Conservation (phyloP, 2,329 filamentous ascomycete genomes). For the Colletotrichum sansevieriae region DNA sequence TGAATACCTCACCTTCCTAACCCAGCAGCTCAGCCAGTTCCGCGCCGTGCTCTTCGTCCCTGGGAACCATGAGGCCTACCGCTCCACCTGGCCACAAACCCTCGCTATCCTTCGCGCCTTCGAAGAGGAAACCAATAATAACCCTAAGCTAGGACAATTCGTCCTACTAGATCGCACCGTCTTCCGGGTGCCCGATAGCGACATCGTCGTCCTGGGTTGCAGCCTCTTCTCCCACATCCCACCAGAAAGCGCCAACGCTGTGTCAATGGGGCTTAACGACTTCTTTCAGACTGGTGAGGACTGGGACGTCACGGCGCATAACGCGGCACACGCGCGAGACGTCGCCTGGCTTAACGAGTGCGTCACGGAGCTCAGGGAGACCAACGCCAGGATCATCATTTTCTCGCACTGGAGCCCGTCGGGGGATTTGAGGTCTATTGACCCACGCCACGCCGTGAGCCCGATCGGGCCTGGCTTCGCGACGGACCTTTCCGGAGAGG, state of each 20-base stretch:
- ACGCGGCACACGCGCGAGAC: conserved; percentile 53
- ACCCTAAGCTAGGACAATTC: conserved; percentile 28
- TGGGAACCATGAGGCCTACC: conserved; percentile 70
- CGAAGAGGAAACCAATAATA: conserved; percentile 45
- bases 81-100: conserved; percentile 53
- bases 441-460: conserved; percentile 52
- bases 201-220: conserved; percentile 51
- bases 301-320: conserved; percentile 56
- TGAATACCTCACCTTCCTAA: conserved; percentile 61
- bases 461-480: conserved; percentile 52
- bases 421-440: conserved; percentile 48
- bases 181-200: conserved; percentile 45
- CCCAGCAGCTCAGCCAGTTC: conserved; percentile 62
- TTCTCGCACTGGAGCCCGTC: conserved; percentile 60
- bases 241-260: conserved; percentile 49
- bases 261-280: conserved; percentile 62
- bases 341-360: conserved; percentile 58
- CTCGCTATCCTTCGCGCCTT: conserved; percentile 49
- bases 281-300: conserved; percentile 59
- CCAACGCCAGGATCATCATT: conserved; percentile 50
- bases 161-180: conserved; percentile 51
- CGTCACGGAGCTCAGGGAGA: conserved; percentile 46
- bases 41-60: conserved; percentile 63
- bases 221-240: conserved; percentile 64
- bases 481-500: conserved; percentile 54